phyloP scores from a whole-genome alignment of 1,284 basidiomycete genomes.

The Cystobasidium sp. region DNA sequence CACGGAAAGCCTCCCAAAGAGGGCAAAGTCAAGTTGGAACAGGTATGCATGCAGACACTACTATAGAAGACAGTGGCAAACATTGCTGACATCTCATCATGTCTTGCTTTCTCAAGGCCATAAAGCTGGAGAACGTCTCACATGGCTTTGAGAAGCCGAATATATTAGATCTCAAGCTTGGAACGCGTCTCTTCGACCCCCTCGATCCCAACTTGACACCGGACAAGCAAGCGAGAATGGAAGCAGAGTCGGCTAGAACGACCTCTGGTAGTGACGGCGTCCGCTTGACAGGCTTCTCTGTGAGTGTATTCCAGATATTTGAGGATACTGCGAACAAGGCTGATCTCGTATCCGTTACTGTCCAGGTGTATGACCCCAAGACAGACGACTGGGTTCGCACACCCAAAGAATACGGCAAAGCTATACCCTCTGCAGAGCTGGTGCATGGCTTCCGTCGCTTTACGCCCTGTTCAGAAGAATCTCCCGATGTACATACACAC shows the following conservation, averaged over 20 bases:
- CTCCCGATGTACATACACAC: constrained; percentile 44
- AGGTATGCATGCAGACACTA: constrained; percentile 37
- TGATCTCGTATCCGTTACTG: not conserved
- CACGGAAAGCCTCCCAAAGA: constrained; percentile 64
- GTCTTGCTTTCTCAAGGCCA: constrained; percentile 26
- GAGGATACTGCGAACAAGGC: too few species aligned
- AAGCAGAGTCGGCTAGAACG: constrained; percentile 68
- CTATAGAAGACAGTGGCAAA: constrained; percentile 12
- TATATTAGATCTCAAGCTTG: constrained; percentile 89
- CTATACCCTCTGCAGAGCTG: constrained; percentile 70
- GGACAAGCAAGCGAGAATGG: constrained; percentile 81
- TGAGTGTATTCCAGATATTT: constrained; percentile 56
- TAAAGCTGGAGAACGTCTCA: constrained; percentile 74
- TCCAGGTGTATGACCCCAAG: constrained; percentile 73
- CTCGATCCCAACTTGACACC: constrained; percentile 64
- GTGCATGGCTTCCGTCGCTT: constrained; percentile 74
- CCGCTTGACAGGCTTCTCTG: constrained; percentile 86
- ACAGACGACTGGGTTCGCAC: constrained; percentile 65
- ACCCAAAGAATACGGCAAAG: constrained; percentile 79
- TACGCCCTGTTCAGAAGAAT: constrained; percentile 61
- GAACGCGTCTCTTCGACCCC: constrained; percentile 77
- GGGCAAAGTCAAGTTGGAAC: constrained; percentile 55
- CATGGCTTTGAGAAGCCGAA: constrained; percentile 76
- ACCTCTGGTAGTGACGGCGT: constrained; percentile 78
- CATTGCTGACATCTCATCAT: constrained; percentile 29